Evolutionary conservation across 2,329 filamentous ascomycete species (phyloP).

Genomic region (Esteya vermicola): DNA sequence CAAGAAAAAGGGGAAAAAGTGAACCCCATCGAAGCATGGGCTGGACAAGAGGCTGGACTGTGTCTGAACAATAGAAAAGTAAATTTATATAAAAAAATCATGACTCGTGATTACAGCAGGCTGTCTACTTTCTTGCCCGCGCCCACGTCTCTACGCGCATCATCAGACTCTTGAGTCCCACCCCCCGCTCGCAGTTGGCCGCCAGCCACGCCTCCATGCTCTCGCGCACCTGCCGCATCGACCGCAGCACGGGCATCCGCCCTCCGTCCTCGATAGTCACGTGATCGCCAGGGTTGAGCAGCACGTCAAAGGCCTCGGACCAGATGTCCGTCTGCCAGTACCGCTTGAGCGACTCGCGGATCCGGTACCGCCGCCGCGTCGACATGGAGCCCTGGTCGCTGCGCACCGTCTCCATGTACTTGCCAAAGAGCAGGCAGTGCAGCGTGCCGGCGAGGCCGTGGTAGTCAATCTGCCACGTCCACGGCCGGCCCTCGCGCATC

Average conservation of each 20-base stretch:
- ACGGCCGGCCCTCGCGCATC: constrained; percentile 84
- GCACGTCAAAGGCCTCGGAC: constrained; percentile 65
- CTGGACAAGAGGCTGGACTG: too few species aligned
- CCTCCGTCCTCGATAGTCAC: constrained; percentile 39
- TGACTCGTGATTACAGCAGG: too few species aligned
- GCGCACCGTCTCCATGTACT: constrained; percentile 74
- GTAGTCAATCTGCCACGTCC: constrained; percentile 97
- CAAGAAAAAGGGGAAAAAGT: constrained; percentile 38
- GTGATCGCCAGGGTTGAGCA: constrained; percentile 67
- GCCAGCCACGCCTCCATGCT: constrained; percentile 77
- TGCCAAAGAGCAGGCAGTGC: constrained; percentile 82
- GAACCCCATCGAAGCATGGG: too few species aligned
- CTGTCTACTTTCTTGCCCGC: constrained; percentile 17
- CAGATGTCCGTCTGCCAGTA: constrained; percentile 97
- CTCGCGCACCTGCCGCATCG: constrained; percentile 55
- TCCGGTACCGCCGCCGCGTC: constrained; percentile 54
- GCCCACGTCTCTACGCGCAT: constrained; percentile 44
- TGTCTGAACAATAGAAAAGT: too few species aligned
- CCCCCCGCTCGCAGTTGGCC: constrained; percentile 66
- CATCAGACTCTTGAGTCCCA: constrained; percentile 57
- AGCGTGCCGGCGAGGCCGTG: constrained; percentile 81
- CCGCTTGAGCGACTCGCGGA: constrained; percentile 73
- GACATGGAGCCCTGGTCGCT: constrained; percentile 19
- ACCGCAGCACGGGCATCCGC: constrained; percentile 59
- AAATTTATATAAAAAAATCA: too few species aligned